Base-by-base conservation (phyloP, 2,329 filamentous ascomycete genomes). In the Purpureocillium lavendulum region DNA sequence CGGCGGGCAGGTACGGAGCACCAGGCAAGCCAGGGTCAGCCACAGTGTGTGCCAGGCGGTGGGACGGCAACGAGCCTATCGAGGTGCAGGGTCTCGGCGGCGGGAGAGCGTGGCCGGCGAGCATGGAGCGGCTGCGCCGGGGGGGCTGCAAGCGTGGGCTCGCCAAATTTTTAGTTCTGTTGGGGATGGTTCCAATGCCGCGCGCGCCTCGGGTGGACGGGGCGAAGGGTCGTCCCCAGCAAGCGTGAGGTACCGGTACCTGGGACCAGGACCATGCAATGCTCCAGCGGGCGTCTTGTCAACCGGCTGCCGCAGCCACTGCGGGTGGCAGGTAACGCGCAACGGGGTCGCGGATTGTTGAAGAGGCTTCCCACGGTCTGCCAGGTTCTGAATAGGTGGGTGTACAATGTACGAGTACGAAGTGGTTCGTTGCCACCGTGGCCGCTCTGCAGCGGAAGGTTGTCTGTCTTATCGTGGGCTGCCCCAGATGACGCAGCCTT, bases 101-200 rank as follows among this genome's bases (percentile, higher is more conserved):
- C n/a, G n/a, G n/a, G n/a, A n/a, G n/a, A n/a, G 10, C 21, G 21
- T 5, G 6, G 10, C 21, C 21, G 5, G 6, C 5, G 21, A 26
- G 29, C 29, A 30, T 30, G 11, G 29, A 30, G 5, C 29, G 35
- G 18, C 14, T 35, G 34, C 12, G 10, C 36, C n/a, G 16, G 24
- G 40, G 38, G n/a, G n/a, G n/a, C n/a, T n/a, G n/a, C n/a, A n/a
- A n/a, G n/a, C n/a, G n/a, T n/a, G n/a, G 43, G 43, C 45, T 46
- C 46, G 44, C 47, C 47, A 50, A 49, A 43, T 49, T 52, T 64
- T 61, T 59, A 59, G 60, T 61, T 62, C 57, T 64, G 57, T 65
- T 67, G 62, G 63, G 64, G 64, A 64, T n/a, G 57, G 47, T 44
- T 36, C 49, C 45, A 48, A 45, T 50, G 43, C 44, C 21, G 33